These are phyloP conservation scores for Saitozyma podzolica DNA, from an alignment of 768 basidiomycete genomes.

Conservation along the genomic window DNA sequence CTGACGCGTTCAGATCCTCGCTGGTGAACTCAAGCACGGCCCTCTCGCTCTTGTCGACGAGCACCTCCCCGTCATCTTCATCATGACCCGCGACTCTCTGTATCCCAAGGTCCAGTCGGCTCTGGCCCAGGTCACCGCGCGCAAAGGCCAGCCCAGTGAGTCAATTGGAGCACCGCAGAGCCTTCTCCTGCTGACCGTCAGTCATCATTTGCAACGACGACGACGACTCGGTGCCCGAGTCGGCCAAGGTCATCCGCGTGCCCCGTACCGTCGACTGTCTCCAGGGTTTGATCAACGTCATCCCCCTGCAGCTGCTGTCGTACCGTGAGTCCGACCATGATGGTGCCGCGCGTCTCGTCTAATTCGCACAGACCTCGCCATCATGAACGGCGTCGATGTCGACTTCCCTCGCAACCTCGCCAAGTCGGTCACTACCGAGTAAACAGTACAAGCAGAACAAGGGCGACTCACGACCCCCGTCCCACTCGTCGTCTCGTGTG, in stretches of 20 bases:
- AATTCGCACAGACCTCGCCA: conserved; percentile 65
- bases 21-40: conserved; percentile 98
- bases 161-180: background rate
- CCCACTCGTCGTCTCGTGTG: too few species aligned
- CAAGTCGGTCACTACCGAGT: conserved; percentile 50
- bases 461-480: too few species aligned
- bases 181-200: conserved; percentile 40
- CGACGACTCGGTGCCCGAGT: conserved; percentile 70
- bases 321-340: conserved; percentile 59
- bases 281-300: conserved; percentile 93
- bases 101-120: conserved; percentile 98
- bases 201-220: conserved; percentile 95
- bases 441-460: conserved; percentile 1
- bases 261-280: conserved; percentile 91
- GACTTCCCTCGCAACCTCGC: conserved; percentile 95
- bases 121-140: conserved; percentile 93
- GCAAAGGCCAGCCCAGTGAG: conserved; percentile 73
- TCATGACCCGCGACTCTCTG: conserved; percentile 98
- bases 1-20: conserved; percentile 69
- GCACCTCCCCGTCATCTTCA: conserved; percentile 92
- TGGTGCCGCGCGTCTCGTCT: background rate
- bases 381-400: conserved; percentile 94
- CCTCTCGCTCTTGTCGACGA: conserved; percentile 97
- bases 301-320: conserved; percentile 90
- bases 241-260: conserved; percentile 82